Base-by-base conservation (phyloP, 768 basidiomycete genomes). In the Pleurotus platypus region DNA sequence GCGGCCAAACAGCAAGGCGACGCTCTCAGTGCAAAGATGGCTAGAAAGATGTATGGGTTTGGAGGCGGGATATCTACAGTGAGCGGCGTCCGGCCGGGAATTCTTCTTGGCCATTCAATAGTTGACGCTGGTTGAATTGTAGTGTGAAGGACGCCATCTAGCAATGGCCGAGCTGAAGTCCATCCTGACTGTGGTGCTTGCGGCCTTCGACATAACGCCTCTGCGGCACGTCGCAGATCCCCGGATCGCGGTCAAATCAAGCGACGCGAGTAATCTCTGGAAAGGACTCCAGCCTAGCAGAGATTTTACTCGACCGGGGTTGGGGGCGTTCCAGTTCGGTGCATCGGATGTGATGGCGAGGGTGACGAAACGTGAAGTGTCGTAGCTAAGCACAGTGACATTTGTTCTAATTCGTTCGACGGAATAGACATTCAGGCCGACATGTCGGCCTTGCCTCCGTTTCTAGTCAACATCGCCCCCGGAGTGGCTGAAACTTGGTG, bases 141-240 rank as follows among this genome's bases (percentile, higher is more conserved):
- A 56, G 55, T 56, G 55, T 18, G 55, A 56, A 56, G 55, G 55
- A 5, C 55, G 55, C 13, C 55, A 56, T 48, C 55, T 56, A 12
- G 55, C 55, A 30, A 48, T 43, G 1, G 55, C 55, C 6, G 55
- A 56, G 30, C 46, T 56, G 2, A 56, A 56, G 24, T 26, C 42
- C 12, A 35, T 56, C 5, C 55, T 56, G 13, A 7, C 42, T 16
- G 13, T 56, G 5, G 11, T 48, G 11, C 45, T 56, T 8, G 26
- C 55, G 16, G 15, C 18, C 22, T 47, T 56, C 7, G 55, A 56
- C n/a, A 35, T 56, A 2, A 56, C 45, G 16, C 55, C 55, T 20
- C 55, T 56, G 6, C 11, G 46, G 5, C 55, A 46, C 37, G 16
- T 46, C 38, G 22, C 45, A 6, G 46, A 56, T 37, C 43, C 55